Percentiles rank a stretch among this genome's conserved stretches.
These are phyloP conservation scores for Bacterosira constricta DNA, from an alignment of 108 stramenopile species.

Conservation along the genomic window DNA sequence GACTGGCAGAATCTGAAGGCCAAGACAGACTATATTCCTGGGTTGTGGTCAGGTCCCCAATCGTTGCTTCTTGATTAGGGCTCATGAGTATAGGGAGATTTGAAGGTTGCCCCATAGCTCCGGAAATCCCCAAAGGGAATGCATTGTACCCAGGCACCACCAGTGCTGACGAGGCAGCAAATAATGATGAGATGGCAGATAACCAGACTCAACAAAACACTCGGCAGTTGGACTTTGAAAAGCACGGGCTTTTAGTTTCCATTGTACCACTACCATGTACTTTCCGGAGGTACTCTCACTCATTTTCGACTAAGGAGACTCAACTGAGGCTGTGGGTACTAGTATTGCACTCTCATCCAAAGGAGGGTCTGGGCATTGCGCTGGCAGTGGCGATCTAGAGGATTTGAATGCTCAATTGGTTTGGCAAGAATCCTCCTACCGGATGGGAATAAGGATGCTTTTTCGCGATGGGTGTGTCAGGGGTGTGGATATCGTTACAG, in stretches of 20 bases:
- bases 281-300: constrained; percentile 68
- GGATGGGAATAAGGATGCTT: constrained; percentile 88
- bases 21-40: no score
- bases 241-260: constrained; percentile 50
- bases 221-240: constrained; percentile 35
- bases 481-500: constrained; percentile 81
- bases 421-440: constrained; percentile 57
- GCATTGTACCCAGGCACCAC: no score
- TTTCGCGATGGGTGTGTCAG: constrained; percentile 87
- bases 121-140: no score
- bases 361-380: background rate
- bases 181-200: background rate
- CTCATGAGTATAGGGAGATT: no score
- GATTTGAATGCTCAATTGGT: constrained; percentile 70
- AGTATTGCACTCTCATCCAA: constrained; percentile 61
- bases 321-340: constrained; percentile 77
- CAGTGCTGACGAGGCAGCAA: no score
- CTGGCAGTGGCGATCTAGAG: constrained; percentile 52
- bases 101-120: no score
- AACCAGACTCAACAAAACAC: background rate
- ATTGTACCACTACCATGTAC: constrained; percentile 80
- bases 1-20: no score
- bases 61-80: no score
- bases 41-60: no score
- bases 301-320: constrained; percentile 67